These are phyloP conservation scores for Tetratostichococcus sp. DNA, from an alignment of 139 green algal species.

Conservation along the genomic window DNA sequence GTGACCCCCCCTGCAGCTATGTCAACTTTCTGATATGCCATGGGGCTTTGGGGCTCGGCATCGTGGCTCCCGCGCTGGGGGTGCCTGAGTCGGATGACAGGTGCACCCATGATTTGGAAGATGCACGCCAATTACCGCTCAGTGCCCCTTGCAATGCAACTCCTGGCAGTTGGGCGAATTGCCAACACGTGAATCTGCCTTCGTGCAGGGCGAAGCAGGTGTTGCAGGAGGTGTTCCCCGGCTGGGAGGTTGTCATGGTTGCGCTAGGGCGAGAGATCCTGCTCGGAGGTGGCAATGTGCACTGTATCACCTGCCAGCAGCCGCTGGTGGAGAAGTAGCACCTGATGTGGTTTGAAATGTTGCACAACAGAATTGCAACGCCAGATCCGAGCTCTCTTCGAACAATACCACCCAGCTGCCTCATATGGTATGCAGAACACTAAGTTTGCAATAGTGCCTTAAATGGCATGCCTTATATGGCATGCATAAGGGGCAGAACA, in stretches of 20 bases:
- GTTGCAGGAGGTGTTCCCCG: conserved; percentile 31
- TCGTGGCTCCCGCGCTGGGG: conserved; percentile 48
- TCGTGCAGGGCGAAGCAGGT: conserved; percentile 18
- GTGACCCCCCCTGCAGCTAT: conserved; percentile 26
- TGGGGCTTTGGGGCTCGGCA: conserved; percentile 22
- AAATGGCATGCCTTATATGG: too few relatives aligned
- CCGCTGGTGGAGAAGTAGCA: conserved; percentile 6
- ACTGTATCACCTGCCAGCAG: conserved; percentile 57
- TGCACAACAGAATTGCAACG: too few relatives aligned
- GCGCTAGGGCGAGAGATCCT: conserved; percentile 29
- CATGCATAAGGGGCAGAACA: too few relatives aligned
- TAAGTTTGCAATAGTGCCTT: too few relatives aligned
- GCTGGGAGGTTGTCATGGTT: conserved; percentile 32
- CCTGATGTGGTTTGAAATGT: too few relatives aligned
- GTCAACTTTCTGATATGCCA: conserved; percentile 79
- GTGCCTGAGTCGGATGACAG: conserved; percentile 9
- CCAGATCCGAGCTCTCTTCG: too few relatives aligned
- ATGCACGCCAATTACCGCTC: too few relatives aligned
- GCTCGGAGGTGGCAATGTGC: conserved; percentile 53
- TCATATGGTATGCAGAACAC: too few relatives aligned
- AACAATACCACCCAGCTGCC: too few relatives aligned
- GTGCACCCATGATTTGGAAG: conserved; percentile 1
- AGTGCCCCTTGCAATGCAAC: too few relatives aligned
- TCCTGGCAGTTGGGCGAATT: too few relatives aligned
- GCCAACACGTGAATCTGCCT: too few relatives aligned